Conservation (phyloP, 345 rosid species). For the Citrus maxima region DNA sequence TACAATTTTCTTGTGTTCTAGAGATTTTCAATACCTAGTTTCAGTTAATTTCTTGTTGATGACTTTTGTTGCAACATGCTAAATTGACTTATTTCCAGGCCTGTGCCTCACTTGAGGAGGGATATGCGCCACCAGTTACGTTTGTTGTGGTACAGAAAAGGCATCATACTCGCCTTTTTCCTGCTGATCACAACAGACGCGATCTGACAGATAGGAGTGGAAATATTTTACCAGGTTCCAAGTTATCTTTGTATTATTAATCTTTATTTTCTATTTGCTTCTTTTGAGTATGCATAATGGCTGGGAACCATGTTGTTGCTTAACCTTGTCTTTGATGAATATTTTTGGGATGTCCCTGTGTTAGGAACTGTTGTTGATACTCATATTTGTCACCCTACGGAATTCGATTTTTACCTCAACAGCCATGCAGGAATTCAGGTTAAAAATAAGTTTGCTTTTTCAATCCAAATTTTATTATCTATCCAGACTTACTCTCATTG, state of each 20-base stretch:
- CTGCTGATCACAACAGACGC: conserved; percentile 34
- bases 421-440: conserved; percentile 90
- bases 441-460: not conserved
- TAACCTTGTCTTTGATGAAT: not conserved
- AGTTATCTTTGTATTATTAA: not conserved
- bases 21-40: not conserved
- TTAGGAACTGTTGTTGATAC: conserved; percentile 87
- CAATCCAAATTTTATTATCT: not conserved
- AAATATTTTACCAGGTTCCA: conserved; percentile 66
- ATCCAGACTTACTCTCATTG: not conserved
- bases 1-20: not conserved
- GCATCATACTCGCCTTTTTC: conserved; percentile 80
- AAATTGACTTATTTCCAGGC: conserved; percentile 38
- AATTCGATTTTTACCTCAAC: conserved; percentile 73
- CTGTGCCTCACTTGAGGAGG: conserved; percentile 48
- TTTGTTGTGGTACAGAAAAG: conserved; percentile 78
- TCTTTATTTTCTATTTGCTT: not conserved
- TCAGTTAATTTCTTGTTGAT: not conserved
- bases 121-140: conserved; percentile 55
- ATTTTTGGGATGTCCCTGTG: not conserved
- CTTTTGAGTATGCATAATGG: not conserved
- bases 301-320: too few relatives aligned
- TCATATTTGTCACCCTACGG: conserved; percentile 59
- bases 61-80: not conserved
- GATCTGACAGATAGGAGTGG: conserved; percentile 51